Conservation (phyloP, 371 early-diverging fungal genomes). For the Sporodiniella umbellata region DNA sequence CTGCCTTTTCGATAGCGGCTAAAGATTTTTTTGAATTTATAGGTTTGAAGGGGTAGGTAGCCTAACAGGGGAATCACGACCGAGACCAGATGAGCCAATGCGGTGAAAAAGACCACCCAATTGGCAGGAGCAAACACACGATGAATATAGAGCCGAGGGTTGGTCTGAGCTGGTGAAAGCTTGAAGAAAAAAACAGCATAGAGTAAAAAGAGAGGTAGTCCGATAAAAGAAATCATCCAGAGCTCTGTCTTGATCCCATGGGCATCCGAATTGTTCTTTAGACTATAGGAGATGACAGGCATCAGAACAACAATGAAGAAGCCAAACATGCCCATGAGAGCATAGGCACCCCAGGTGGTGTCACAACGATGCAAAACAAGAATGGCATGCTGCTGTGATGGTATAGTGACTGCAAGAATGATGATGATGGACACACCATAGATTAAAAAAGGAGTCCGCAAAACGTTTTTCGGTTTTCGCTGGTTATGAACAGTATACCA, state of each 20-base stretch:
- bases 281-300: conserved; percentile 22
- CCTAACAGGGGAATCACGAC: conserved; percentile 23
- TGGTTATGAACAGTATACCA: conserved; percentile 25
- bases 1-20: neutral
- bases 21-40: neutral
- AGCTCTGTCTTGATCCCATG: conserved; percentile 42
- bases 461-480: neutral
- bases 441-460: conserved; percentile 5
- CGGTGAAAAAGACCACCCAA: conserved; percentile 23
- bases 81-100: conserved; percentile 18
- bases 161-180: neutral
- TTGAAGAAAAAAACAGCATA: conserved; percentile 22
- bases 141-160: neutral
- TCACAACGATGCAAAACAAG: conserved; percentile 6
- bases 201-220: conserved; percentile 24
- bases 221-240: conserved; percentile 16
- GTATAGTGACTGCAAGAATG: conserved; percentile 9
- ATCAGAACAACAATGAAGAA: conserved; percentile 22
- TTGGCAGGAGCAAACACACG: conserved; percentile 13
- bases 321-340: conserved; percentile 9
- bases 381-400: conserved; percentile 11
- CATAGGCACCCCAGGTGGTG: conserved; percentile 11
- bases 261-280: conserved; percentile 23
- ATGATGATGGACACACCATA: conserved; percentile 13
- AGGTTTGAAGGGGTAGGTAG: conserved; percentile 3